Evolutionary conservation across 495 filamentous ascomycete species (phyloP), one percentile per base, ranked within the genome.

Genomic region (Jackrogersella minutella): DNA sequence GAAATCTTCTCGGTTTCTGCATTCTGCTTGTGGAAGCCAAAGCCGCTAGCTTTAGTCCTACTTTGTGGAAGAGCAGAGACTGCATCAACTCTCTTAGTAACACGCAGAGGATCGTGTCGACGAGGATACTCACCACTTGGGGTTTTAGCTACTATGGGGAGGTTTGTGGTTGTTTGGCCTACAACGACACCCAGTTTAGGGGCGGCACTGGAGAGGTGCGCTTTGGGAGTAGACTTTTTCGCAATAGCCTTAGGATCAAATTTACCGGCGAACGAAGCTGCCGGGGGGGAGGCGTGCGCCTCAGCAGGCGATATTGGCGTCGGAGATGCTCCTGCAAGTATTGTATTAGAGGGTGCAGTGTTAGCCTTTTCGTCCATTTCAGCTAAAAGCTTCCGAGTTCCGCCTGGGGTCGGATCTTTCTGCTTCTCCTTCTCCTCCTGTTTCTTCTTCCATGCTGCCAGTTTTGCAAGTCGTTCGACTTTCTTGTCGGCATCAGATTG

Each of bases 391-490:
- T 83, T 88, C 51, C 86, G 79, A 43, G 88, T 84, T 41, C 85
- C 87, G 44, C 86, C 86, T 40, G 83, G 76, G 5, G 81, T 83
- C n/a, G 86, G 79, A 67, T 88, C 88, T 56, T 88, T 88, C 73
- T 91, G 88, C 69, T 92, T 93, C 70, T 90, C 90, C 66, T 90
- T 89, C 69, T 93, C 86, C 34, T 91, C 92, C 14, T 92, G 90
- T 69, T 96, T 95, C 74, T 90, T 88, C 76, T 96, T 97, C 93
- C 93, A 96, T 64, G 92, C 91, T 75, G 93, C 91, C 30, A 97
- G 74, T 62, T 93, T 94, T 26, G 93, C 91, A 31, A 93, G 82
- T 50, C 91, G 81, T 73, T 96, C 91, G 43, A 88, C 90, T 71
- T 93, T 91, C 73, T 95, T 94, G 37, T 95, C 90, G 55, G 90